Evolutionary conservation across 805 yeast species (phyloP), one percentile per base, ranked within the genome.

Genomic region (Lachancea sp.): DNA sequence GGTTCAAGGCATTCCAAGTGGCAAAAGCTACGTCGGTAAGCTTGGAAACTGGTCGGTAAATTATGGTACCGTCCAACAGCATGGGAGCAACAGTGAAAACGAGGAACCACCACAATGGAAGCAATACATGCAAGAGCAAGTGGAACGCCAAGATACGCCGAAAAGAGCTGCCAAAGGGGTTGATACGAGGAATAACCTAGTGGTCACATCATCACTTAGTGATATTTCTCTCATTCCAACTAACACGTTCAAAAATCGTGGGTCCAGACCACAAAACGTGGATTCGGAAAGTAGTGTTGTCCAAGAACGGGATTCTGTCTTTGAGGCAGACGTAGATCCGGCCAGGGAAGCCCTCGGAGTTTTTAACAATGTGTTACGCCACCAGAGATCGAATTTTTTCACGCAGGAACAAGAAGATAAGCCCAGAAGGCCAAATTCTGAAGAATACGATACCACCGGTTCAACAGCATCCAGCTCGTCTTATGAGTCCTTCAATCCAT

Each of bases 311-410:
- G 34, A 40, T 11, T 15, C 29, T 18, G 34, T 20, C 12, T 26
- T 21, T 3, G 35, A 51, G 4, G 47, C 49, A n/a, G 57, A 48
- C 21, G 45, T 46, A 31, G 61, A 58, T 29, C 61, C 62, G 3
- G 57, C 59, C 2, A 38, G 45, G 15, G 60, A 52, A 17, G 64
- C 62, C 2, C 47, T 55, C 20, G 47, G 53, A 11, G 61, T 56
- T 7, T 59, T 51, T 39, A 47, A 54, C 24, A 56, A 55, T 26
- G 48, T 57, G 20, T 35, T 57, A 26, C 45, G 50, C 28, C 51
- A 49, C 26, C 58, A 54, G 30, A 43, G 45, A 26, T 51, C 55
- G 15, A 49, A 45, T 29, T 49, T 49, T 19, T 36, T 44, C 23
- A 34, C 34, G 12, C 38, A 20, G 9, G 47, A 34, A 9, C 34